Conservation (phyloP, 177 flowering plant species). For the Vitis hybrid region DNA sequence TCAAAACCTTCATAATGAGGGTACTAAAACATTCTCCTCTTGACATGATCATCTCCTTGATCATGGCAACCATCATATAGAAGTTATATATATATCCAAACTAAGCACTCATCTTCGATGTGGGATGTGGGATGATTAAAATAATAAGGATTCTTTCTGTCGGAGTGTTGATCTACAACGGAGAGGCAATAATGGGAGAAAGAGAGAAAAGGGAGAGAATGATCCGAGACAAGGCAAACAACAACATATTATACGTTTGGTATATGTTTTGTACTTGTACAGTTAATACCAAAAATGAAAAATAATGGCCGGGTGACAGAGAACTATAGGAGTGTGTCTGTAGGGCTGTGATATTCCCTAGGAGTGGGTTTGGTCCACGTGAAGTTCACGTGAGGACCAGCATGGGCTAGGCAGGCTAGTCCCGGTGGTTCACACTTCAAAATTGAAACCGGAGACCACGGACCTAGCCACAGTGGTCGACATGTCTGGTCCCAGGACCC, state of each 20-base stretch:
- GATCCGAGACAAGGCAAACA: constrained; percentile 8
- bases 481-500: neutral
- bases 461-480: neutral
- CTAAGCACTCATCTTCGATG: neutral
- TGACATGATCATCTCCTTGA: constrained; percentile 1
- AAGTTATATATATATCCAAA: neutral
- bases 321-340: neutral
- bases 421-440: constrained; percentile 1
- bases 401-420: constrained; percentile 2
- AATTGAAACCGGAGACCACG: neutral
- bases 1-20: constrained; percentile 14
- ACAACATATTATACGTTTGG: constrained; percentile 17
- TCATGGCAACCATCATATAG: neutral
- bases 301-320: neutral
- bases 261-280: constrained; percentile 5
- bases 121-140: neutral
- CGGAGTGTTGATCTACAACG: constrained; percentile 16
- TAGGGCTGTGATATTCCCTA: constrained; percentile 1
- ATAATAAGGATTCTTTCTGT: constrained; percentile 17
- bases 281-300: too few species aligned
- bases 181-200: constrained; percentile 12
- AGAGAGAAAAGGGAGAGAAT: constrained; percentile 8
- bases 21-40: constrained; percentile 18
- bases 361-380: constrained; percentile 4
- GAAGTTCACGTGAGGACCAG: constrained; percentile 22